Evolutionary conservation across 495 filamentous ascomycete species (phyloP).

Genomic region (Clohesyomyces aquaticus): DNA sequence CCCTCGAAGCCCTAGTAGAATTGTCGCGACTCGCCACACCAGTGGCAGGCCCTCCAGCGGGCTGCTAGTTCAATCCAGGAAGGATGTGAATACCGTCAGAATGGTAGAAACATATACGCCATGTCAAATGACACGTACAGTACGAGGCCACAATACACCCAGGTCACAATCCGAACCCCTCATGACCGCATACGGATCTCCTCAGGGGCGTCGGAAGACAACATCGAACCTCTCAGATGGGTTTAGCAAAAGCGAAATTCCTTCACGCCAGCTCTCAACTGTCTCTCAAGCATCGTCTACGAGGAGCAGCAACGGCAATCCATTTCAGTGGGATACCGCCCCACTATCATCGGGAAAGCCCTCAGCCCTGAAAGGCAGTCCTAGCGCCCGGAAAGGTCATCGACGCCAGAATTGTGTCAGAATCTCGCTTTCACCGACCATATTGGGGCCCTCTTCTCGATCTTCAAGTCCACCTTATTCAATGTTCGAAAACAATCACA

Average conservation of each 20-base stretch:
- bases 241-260: slow-evolving; percentile 15
- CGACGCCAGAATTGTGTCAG: slow-evolving; percentile 35
- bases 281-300: slow-evolving; percentile 36
- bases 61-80: slow-evolving; percentile 4
- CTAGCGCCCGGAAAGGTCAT: slow-evolving; percentile 37
- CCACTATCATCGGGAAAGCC: slow-evolving; percentile 34
- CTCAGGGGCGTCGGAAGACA: slow-evolving; percentile 27
- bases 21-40: slow-evolving; percentile 23
- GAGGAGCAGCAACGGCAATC: slow-evolving; percentile 39
- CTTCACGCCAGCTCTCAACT: slow-evolving; percentile 31
- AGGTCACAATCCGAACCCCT: slow-evolving; percentile 21
- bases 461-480: slow-evolving; percentile 42
- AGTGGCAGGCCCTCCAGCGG: neutral
- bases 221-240: slow-evolving; percentile 12
- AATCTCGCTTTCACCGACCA: slow-evolving; percentile 41
- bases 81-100: slow-evolving; percentile 13
- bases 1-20: slow-evolving; percentile 30
- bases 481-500: slow-evolving; percentile 42
- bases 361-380: slow-evolving; percentile 38
- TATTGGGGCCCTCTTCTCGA: slow-evolving; percentile 42
- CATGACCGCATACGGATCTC: slow-evolving; percentile 34
- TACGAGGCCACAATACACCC: slow-evolving; percentile 27
- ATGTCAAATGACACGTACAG: slow-evolving; percentile 14
- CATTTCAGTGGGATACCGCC: slow-evolving; percentile 38
- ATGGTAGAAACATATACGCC: slow-evolving; percentile 20